These are phyloP conservation scores for Leishmania turanica DNA, from an alignment of 208 protist genomes.

Conservation along the genomic window DNA sequence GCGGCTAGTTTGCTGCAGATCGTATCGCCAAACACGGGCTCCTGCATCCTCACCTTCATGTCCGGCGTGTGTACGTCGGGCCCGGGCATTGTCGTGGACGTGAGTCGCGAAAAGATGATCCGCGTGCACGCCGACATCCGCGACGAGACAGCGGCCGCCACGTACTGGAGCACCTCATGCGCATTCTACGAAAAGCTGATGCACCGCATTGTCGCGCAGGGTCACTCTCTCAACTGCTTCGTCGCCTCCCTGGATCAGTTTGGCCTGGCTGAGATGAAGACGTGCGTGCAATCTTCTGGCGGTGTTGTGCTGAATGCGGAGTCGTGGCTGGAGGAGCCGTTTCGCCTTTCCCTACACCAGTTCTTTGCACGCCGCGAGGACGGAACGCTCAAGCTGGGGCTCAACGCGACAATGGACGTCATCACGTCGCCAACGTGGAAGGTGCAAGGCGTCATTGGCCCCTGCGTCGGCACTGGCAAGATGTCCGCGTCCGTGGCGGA, in stretches of 20 bases:
- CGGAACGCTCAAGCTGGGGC: slow-evolving; percentile 91
- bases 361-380: slow-evolving; percentile 82
- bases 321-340: slow-evolving; percentile 96
- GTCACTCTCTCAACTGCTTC: slow-evolving; percentile 97
- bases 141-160: slow-evolving; percentile 69
- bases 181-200: slow-evolving; percentile 96
- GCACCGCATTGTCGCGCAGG: slow-evolving; percentile 90
- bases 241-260: slow-evolving; percentile 97
- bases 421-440: slow-evolving; percentile 96
- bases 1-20: slow-evolving; percentile 95
- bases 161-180: slow-evolving; percentile 78
- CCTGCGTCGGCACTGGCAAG: slow-evolving; percentile 92
- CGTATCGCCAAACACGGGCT: slow-evolving; percentile 89
- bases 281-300: slow-evolving; percentile 92
- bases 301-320: slow-evolving; percentile 97
- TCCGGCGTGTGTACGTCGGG: slow-evolving; percentile 96
- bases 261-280: slow-evolving; percentile 97
- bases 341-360: slow-evolving; percentile 93
- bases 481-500: slow-evolving; percentile 89
- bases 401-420: slow-evolving; percentile 97
- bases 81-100: slow-evolving; percentile 93
- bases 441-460: slow-evolving; percentile 94
- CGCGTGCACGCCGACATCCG: slow-evolving; percentile 97
- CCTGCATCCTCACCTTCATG: slow-evolving; percentile 96
- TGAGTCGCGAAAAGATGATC: slow-evolving; percentile 95